Conservation (phyloP, 331 rosid species). For the Acacia pycnantha region DNA sequence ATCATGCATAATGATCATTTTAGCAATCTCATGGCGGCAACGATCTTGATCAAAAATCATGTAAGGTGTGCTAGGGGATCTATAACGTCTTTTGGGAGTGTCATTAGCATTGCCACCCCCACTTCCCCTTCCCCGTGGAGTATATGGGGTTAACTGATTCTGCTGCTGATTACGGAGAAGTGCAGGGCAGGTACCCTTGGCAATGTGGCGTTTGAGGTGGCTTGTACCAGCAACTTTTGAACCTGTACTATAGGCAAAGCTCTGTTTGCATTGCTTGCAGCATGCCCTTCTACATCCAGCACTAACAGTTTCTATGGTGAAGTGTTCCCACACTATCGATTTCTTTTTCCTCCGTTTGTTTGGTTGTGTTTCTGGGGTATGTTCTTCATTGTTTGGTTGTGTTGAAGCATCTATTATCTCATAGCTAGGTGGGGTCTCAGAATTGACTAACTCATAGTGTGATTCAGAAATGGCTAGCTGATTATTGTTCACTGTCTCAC, state of each 20-base stretch:
- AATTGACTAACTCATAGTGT: slow-evolving; percentile 29
- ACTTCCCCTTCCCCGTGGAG: slow-evolving; percentile 60
- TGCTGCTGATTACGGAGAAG: slow-evolving; percentile 68
- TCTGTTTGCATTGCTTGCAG: slow-evolving; percentile 93
- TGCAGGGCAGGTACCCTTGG: slow-evolving; percentile 86
- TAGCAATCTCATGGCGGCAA: slow-evolving; percentile 86
- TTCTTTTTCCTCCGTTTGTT: slow-evolving; percentile 90
- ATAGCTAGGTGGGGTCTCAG: slow-evolving; percentile 33
- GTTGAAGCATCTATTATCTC: slow-evolving; percentile 48
- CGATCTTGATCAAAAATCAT: slow-evolving; percentile 76
- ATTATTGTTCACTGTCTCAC: slow-evolving; percentile 30
- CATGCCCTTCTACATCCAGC: slow-evolving; percentile 92
- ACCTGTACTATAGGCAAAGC: slow-evolving; percentile 97
- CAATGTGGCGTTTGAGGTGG: slow-evolving; percentile 95
- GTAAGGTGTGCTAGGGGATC: slow-evolving; percentile 64
- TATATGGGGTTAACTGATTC: slow-evolving; percentile 58
- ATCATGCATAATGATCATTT: slow-evolving; percentile 96
- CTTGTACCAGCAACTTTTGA: slow-evolving; percentile 96
- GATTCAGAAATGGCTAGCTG: slow-evolving; percentile 40
- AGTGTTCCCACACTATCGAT: slow-evolving; percentile 96
- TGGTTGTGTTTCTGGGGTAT: slow-evolving; percentile 71
- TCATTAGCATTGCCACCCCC: slow-evolving; percentile 48
- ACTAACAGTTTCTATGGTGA: slow-evolving; percentile 83
- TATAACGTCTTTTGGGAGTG: slow-evolving; percentile 76
- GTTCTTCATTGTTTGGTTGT: slow-evolving; percentile 56